Evolutionary conservation across 1,139 yeast species (phyloP), one percentile per base, ranked within the genome.

Genomic region (Sugiyamaella pinicola): DNA sequence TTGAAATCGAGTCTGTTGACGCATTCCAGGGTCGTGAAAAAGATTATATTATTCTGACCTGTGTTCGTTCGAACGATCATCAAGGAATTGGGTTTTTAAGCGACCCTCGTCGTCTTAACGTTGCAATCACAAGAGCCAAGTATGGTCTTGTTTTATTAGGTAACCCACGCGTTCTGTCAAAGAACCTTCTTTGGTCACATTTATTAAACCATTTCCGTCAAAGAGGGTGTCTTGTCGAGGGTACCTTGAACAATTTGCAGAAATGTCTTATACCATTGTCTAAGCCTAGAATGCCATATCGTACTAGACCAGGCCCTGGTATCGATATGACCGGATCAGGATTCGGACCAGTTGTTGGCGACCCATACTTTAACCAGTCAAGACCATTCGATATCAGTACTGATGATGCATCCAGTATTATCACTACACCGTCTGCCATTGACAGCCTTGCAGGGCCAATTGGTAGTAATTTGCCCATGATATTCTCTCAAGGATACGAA

Each of bases 21-120:
- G 96, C 96, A 1, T 91, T 91, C 78, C 97, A 91, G 72, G 98
- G 98, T 46, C 81, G 97, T 60, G 98, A 91, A 69, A 91, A 91
- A 70, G 96, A 91, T 66, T 89, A 82, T 64, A 88, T 91, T 56
- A 87, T 91, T 51, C 71, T 91, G 54, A 85, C 96, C 28, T 90
- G 97, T 76, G 97, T 90, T 44, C 81, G 98, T 66, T 93, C 96
- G 39, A 90, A 90, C 66, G 95, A 88, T 54, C 80, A 78, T 49
- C 89, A 85, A 62, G 80, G 78, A 8, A 88, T 91, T 69, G 98
- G 98, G 34, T 90, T 91, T 70, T 78, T 91, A 65, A 81, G 85
- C 58, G 97, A 91, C 65, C 93, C 96, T 18, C 79, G 97, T 64
- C 84, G 98, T 72, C 73, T 91, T 68, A 91, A 91, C 68, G 98